Evolutionary conservation across 2,329 filamentous ascomycete species (phyloP), one percentile per base, ranked within the genome.

Genomic region (Cercospora sp.): DNA sequence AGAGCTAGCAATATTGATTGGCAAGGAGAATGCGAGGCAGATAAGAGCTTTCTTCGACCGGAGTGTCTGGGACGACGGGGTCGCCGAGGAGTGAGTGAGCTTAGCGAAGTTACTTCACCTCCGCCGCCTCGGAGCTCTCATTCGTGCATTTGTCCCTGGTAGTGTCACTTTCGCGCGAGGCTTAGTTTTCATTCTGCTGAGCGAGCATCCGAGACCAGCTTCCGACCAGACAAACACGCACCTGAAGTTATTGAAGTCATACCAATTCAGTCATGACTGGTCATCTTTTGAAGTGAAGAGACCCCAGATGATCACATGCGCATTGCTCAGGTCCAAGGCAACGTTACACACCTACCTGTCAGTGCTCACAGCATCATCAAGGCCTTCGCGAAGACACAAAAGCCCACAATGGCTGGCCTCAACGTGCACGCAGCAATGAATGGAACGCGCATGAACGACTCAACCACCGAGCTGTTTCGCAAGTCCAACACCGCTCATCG

Each of bases 21-120:
- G 95, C 0, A 89, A 84, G 71, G 90, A 94, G 77, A 88, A 90
- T 16, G 93, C 88, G 28, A 87, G 89, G 77, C 88, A 91, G 81
- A 92, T 98, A 43, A 83, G 88, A 66, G 85, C 86, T 16, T 98
- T 99, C 78, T 98, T 99, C 74, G 90, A 90, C 71, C 82, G 85
- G 68, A 87, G 82, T 75, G 85, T 89, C 13, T 86, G 85, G 78
- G 85, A 87, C 63, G 78, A 80, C 18, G 76, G 71, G 40, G 75
- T 66, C 51, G 74, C 0, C 2, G 37, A 43, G 37, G 37, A 43
- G 65, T 40, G 73, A 74, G 21, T 75, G 67, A 73, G 61, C 49
- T 43, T 34, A 18, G 40, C 18, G 24, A 53, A 51, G 0, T 26
- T 3, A 24, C 45, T 51, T 51, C 45, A 51, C 21, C 45, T 51